Percentiles rank a stretch among this genome's conserved stretches.
phyloP scores from a whole-genome alignment of 176 grass and related monocot species.

The Elymus sibiricus region DNA sequence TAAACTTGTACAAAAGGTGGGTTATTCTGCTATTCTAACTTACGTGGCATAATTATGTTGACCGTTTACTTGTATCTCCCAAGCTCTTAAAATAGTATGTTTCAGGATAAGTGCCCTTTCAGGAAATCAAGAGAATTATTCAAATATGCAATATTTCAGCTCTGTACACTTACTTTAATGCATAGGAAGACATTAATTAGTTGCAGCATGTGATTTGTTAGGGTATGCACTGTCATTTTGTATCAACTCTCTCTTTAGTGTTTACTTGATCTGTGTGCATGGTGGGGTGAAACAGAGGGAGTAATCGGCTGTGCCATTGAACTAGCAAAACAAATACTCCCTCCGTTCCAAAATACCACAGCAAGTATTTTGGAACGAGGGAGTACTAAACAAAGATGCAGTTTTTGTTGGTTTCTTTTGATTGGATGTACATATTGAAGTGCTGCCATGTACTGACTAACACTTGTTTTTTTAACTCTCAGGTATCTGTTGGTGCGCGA shows the following conservation, averaged over 20 bases:
- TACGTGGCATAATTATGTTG: neutral
- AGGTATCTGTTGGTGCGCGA: conserved; percentile 83
- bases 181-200: neutral
- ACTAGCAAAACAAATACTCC: neutral
- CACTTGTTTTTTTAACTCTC: conserved; percentile 9
- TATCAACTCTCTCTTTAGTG: too few species aligned
- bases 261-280: neutral
- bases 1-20: neutral
- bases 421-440: neutral
- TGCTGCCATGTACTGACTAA: neutral
- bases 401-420: neutral
- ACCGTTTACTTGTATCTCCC: neutral
- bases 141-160: neutral
- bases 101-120: neutral
- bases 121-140: neutral
- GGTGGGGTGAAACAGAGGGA: neutral
- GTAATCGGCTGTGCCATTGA: neutral
- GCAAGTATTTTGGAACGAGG: too few species aligned
- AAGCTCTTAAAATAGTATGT: neutral
- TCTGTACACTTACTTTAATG: neutral
- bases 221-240: too few species aligned
- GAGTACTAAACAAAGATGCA: neutral
- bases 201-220: too few species aligned
- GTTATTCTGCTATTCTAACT: neutral
- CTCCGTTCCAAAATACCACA: too few species aligned